These are phyloP conservation scores for Neonectria faginata DNA, from an alignment of 2,329 filamentous ascomycete genomes.

Conservation along the genomic window DNA sequence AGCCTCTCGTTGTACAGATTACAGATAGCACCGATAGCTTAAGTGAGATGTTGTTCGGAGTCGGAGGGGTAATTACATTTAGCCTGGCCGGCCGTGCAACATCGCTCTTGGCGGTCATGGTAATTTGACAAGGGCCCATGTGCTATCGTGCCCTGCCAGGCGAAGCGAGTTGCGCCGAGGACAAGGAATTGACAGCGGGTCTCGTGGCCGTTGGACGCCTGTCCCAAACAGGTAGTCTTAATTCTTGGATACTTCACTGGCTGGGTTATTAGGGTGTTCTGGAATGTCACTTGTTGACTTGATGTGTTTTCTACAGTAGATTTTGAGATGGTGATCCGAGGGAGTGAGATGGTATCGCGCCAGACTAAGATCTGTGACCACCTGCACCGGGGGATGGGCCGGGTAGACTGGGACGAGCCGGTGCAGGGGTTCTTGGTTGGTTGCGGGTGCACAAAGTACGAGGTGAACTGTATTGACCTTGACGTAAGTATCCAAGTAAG, in stretches of 20 bases:
- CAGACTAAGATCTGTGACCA: no score
- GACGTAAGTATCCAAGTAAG: not conserved
- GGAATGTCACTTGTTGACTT: no score
- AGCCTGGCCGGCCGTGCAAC: not conserved
- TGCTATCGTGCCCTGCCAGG: not conserved
- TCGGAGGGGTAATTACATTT: not conserved
- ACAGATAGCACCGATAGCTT: not conserved
- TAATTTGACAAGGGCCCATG: not conserved
- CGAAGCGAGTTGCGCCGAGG: not conserved
- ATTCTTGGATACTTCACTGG: no score
- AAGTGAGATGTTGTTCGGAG: not conserved
- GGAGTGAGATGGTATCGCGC: no score
- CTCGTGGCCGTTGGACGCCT: no score
- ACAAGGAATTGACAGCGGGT: not conserved
- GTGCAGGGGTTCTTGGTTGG: not conserved
- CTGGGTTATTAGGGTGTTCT: no score
- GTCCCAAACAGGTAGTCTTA: no score
- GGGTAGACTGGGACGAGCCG: no score
- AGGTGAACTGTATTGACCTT: not conserved
- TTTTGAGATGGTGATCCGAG: no score
- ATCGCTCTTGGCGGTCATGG: not conserved
- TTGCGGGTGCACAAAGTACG: not conserved
- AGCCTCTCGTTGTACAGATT: not conserved
- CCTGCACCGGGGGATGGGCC: no score
- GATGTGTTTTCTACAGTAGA: no score